Evolutionary conservation across 2,329 filamentous ascomycete genomes (phyloP).

Genomic region (Penicillium sp.): DNA sequence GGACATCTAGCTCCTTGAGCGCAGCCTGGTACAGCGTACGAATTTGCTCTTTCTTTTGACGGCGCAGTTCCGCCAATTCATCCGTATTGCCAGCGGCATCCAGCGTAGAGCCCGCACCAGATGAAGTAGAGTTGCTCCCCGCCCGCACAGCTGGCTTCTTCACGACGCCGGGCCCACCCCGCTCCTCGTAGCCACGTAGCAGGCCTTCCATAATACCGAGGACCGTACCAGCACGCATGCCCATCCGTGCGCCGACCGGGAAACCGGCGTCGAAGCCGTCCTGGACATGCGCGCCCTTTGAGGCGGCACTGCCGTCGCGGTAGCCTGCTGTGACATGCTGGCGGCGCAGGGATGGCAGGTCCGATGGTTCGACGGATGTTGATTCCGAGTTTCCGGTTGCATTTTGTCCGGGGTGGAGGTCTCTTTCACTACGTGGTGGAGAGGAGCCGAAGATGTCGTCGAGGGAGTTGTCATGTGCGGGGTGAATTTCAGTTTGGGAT

Average conservation of each 20-base stretch:
- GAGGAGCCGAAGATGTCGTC: slow-evolving; percentile 47
- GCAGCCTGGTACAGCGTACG: slow-evolving; percentile 47
- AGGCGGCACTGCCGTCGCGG: slow-evolving; percentile 76
- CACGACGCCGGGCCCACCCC: slow-evolving; percentile 24
- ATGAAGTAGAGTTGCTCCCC: slow-evolving; percentile 7
- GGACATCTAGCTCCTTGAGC: slow-evolving; percentile 58
- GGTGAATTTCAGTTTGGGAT: slow-evolving; percentile 16
- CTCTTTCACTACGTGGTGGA: slow-evolving; percentile 23
- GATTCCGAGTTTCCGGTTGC: neutral
- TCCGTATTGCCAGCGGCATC: neutral
- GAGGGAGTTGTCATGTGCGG: slow-evolving; percentile 29
- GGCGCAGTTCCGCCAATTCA: slow-evolving; percentile 27
- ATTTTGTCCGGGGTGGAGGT: neutral
- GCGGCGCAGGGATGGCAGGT: slow-evolving; percentile 70
- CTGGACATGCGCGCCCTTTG: slow-evolving; percentile 76
- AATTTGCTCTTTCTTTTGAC: slow-evolving; percentile 37
- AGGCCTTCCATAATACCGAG: slow-evolving; percentile 77
- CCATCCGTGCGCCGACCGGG: slow-evolving; percentile 76
- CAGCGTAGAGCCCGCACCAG: neutral
- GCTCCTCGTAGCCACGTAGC: slow-evolving; percentile 36
- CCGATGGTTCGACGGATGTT: slow-evolving; percentile 51
- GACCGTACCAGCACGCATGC: slow-evolving; percentile 69
- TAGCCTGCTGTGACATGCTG: slow-evolving; percentile 85
- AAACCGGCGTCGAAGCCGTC: slow-evolving; percentile 90
- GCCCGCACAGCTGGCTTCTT: slow-evolving; percentile 26